These are phyloP conservation scores for Naegleria lovaniensis DNA, from an alignment of 208 protist species.

Conservation along the genomic window DNA sequence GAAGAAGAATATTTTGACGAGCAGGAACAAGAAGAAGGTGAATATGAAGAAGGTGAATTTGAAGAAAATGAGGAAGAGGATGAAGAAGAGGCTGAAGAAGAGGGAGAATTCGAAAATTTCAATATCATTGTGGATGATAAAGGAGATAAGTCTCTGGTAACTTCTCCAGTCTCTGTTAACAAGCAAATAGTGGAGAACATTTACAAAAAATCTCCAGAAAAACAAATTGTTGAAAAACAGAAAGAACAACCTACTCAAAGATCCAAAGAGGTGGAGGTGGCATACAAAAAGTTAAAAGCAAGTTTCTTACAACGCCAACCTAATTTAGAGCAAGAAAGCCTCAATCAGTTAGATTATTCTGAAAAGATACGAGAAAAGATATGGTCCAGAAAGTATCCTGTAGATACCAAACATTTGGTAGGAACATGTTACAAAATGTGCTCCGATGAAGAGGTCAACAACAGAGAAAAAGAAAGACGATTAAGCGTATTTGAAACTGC, in stretches of 20 bases:
- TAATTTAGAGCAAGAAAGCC: not conserved
- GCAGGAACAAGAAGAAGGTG: not conserved
- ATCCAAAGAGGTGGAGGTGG: not conserved
- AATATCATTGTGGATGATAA: not conserved
- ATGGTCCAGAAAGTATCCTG: not conserved
- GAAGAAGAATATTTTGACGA: not conserved
- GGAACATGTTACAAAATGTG: slow-evolving; percentile 38
- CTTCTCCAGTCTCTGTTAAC: not conserved
- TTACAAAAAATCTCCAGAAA: not conserved
- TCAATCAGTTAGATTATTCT: not conserved
- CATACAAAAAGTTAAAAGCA: slow-evolving; percentile 5
- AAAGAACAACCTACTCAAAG: not conserved
- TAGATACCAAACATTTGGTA: not conserved
- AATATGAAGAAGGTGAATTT: not conserved
- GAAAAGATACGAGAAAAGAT: not conserved
- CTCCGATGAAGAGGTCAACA: slow-evolving; percentile 12
- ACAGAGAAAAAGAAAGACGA: slow-evolving; percentile 23
- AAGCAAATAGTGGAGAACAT: not conserved
- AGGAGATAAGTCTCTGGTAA: not conserved
- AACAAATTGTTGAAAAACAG: not conserved
- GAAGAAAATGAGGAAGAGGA: not conserved
- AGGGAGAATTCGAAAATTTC: not conserved
- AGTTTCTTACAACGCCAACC: not conserved
- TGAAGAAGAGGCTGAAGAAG: not conserved
- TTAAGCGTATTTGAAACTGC: slow-evolving; percentile 21